Base-by-base conservation (phyloP, 768 basidiomycete species). In the Leccinellum rugosiceps region DNA sequence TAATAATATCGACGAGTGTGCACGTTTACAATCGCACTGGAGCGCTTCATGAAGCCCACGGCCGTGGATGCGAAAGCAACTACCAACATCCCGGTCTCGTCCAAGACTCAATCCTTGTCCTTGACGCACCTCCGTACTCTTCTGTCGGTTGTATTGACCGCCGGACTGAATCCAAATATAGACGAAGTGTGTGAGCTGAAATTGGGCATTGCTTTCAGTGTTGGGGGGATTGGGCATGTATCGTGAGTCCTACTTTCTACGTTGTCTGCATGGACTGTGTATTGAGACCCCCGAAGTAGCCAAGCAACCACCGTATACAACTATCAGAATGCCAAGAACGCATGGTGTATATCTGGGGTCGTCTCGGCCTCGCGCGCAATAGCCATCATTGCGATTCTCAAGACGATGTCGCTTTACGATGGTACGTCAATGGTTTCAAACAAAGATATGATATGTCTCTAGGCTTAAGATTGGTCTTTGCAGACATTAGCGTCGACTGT, bases 271-370 rank as follows among this genome's bases (percentile, higher is more conserved):
- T 11, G 48, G 10, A 10, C 11, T 19, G 15, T 32, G 19, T 58
- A 25, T 45, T 61, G 56, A 54, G 31, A 50, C 4, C 21, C 43
- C 9, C 30, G 17, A 56, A 69, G 51, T 34, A 61, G 60, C 34
- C 72, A 70, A 28, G 69, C 77, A 23, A 74, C 76, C 19, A 77
- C 78, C 0, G 50, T 84, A 35, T 83, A 81, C 62, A 66, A 69
- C 0, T 69, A 65, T 3, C 64, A 68, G 6, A 60, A 63, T 32
- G 61, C 81, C 6, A 70, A 65, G 26, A 80, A 81, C 35, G 69
- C 75, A 0, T 97, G 95, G 94, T 82, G 79, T n/a, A 72, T 92
- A 19, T 94, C 93, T 0, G 74, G 81, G 0, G 74, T 81, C 32
- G 80, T 83, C 2, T 88, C 94, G 3, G 90, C 93, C 0, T 77